Base-by-base conservation (phyloP, 2,329 filamentous ascomycete species). In the Myriosclerotinia scirpicola region DNA sequence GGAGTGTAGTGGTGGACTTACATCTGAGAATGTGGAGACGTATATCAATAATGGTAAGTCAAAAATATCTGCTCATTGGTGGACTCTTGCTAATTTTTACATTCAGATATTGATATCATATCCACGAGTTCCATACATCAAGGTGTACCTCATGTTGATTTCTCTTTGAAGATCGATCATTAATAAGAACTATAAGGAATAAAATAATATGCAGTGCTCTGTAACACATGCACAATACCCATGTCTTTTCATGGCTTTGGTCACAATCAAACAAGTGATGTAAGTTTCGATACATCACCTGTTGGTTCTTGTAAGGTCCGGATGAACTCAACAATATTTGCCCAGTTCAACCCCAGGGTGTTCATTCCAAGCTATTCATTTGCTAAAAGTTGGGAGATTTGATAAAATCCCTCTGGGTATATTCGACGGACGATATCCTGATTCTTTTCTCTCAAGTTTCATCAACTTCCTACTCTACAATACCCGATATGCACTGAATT, bases 41-140 rank as follows among this genome's bases (percentile, higher is more conserved):
- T 97, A 96, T 80, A 90, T 93, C n/a, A 88, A 87, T 75, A 84
- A 89, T 71, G 86, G 88, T 90, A 73, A 77, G 86, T 81, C 36
- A 11, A 14, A n/a, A n/a, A 36, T 1, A 3, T 9, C 2, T 17
- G 9, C 11, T 34, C 4, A 38, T 15, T 36, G 4, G 22, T 26
- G 6, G 34, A 30, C 6, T 20, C 12, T 38, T 48, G 3, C 72
- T 71, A 59, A 59, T 53, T 36, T 55, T 14, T 1, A 15, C 36
- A 26, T 38, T 76, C 79, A 84, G 93, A 98, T 79, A 88, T 99
- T 72, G 95, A 99, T 79, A 93, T 99, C 72, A 88, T 98, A 73
- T 97, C 93, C 54, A 97, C 94, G 54, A 97, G 93, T 77, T 94
- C 91, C 63, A 97, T 99, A 75, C 95, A 99, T 76, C 95, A 99